Evolutionary conservation across 129 eudicot genomes (phyloP), one percentile per base, ranked within the genome.

Genomic region (Lactuca sativa): DNA sequence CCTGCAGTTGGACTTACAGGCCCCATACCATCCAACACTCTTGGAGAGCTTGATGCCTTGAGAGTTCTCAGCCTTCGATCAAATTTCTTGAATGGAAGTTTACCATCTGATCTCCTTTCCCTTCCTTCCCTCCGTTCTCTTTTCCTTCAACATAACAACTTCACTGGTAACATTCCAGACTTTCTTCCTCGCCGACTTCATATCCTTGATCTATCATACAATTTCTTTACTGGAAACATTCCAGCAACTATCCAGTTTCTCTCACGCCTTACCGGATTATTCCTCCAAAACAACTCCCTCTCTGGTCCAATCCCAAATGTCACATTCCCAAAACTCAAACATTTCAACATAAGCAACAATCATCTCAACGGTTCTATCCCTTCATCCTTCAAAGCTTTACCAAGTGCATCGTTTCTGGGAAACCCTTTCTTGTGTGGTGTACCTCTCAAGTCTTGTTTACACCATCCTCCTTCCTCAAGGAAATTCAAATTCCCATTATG

Each of bases 1-100:
- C 96, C 93, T 25, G 96, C 85, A 21, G 78, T 81, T 68, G 96
- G 96, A n/a, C 96, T 90, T 51, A 51, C 59, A 0, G 96, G 96
- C 47, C 70, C 84, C 15, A 82, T 90, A 21, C 96, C 96, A 47
- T 9, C 79, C 21, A 69, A 72, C 74, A 90, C 90, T 18, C 82
- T 90, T 61, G 93, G 90, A 70, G 78, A 80, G 56, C 76, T 90
- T 77, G 75, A 77, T 62, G 69, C 78, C 18, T 47, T 90, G 49
- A 66, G 69, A 59, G 77, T 80, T 64, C 83, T 90, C 69, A 90
- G 96, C 84, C 90, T 90, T 63, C 82, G 88, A 48, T 86, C 96
- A 9, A 90, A 90, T 80, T 73, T 68, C 18, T 75, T 86, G 36
- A 81, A 67, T 77, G 96, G 96, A 25, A 72, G 33, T 69, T 62